Evolutionary conservation across 768 basidiomycete species (phyloP).

Genomic region (Dictyophora rubrovolvata): DNA sequence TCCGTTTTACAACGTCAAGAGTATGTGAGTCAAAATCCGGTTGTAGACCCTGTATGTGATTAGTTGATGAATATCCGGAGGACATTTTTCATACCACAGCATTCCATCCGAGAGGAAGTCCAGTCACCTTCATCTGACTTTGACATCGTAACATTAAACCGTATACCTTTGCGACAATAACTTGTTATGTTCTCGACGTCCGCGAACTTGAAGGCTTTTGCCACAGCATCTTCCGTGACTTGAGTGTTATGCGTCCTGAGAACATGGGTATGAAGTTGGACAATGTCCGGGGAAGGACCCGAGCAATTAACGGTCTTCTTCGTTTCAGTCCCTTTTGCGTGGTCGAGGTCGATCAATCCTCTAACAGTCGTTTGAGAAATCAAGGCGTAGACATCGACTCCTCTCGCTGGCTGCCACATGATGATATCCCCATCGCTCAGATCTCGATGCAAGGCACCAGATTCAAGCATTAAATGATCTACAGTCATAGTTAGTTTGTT

Average conservation of each 20-base stretch:
- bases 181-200: no score
- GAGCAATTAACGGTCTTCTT: neutral
- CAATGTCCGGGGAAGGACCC: neutral
- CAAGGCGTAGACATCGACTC: neutral
- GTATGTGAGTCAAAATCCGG: neutral
- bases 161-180: no score
- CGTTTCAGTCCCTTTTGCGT: neutral
- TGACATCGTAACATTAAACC: neutral
- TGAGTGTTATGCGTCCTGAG: neutral
- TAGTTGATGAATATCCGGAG: neutral
- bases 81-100: neutral
- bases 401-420: no score
- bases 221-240: neutral
- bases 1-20: neutral
- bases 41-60: neutral
- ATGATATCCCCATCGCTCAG: neutral
- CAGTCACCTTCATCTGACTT: neutral
- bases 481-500: neutral
- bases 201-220: neutral
- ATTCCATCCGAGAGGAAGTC: neutral
- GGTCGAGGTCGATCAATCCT: neutral
- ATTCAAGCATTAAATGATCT: neutral
- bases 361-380: neutral
- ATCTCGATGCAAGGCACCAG: neutral
- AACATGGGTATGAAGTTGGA: neutral